Base-by-base conservation (phyloP, 108 stramenopile species). In the Pseudonitzschia delicatissima region DNA sequence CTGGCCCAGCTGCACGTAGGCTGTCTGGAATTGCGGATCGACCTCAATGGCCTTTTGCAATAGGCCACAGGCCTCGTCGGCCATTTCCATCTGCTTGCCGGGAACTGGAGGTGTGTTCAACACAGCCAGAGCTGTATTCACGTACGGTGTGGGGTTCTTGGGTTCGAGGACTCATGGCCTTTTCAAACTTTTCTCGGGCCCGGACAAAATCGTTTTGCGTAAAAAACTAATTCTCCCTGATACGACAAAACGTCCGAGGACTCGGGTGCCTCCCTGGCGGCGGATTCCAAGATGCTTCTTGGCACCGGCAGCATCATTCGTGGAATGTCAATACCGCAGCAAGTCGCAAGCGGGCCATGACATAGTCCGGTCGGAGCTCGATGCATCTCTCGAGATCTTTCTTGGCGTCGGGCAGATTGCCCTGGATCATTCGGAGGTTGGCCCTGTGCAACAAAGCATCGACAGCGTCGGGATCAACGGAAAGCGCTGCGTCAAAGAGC, bases 161-260 rank as follows among this genome's bases (percentile, higher is more conserved):
- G 85, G 78, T 37, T 93, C 94, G 49, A 85, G 79, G n/a, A 47
- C 79, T 71, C 57, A 91, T 92, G 3, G 92, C 92, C 68, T 80
- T 85, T 45, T 96, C 88, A 67, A 96, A 96, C 27, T 88, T 78
- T 28, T 53, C 62, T 60, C 75, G 78, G 26, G 94, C 91, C 33
- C 83, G 66, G 4, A 29, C 82, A 47, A 96, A 78, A 53, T 91
- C 85, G 17, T 82, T 80, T 48, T 76, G 72, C 12, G 91, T 85
- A 73, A 95, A 95, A 49, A 81, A 66, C n/a, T 58, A 95, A 66
- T 64, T 95, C 94, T 26, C 94, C 94, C 5, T 84, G 76, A 69
- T 96, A 93, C n/a, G 87, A 88, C 49, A 90, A 87, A 21, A 96
- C 90, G 57, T 96, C 91, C 8, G 88, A 92, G 4, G 84, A 86